These are phyloP conservation scores for Pittosporum tobira DNA, from an alignment of 129 eudicot genomes.

Conservation along the genomic window DNA sequence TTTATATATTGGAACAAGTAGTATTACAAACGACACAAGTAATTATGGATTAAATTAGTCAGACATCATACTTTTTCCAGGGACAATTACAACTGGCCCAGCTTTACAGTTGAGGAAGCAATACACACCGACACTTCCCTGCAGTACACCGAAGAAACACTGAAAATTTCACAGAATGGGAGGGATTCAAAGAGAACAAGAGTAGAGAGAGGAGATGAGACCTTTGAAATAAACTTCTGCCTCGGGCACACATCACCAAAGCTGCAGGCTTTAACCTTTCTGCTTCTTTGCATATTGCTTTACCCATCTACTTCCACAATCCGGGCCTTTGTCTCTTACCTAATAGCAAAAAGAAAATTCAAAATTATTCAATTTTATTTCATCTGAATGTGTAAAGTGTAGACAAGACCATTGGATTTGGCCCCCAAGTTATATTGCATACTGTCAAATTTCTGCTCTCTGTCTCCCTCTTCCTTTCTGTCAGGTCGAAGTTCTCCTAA, in stretches of 20 bases:
- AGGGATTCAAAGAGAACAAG: background rate
- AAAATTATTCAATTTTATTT: background rate
- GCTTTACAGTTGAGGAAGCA: slow-evolving; percentile 85
- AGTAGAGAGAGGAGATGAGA: slow-evolving; percentile 11
- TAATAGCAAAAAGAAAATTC: slow-evolving; percentile 13
- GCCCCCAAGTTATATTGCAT: no score
- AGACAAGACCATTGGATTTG: no score
- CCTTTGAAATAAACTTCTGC: slow-evolving; percentile 89
- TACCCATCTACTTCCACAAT: slow-evolving; percentile 98
- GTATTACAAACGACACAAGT: background rate
- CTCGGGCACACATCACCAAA: slow-evolving; percentile 87
- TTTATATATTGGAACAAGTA: no score
- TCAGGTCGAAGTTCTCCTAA: no score
- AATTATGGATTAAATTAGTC: background rate
- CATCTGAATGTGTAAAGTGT: background rate
- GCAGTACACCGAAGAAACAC: slow-evolving; percentile 51
- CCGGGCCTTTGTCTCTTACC: slow-evolving; percentile 68
- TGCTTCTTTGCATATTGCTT: slow-evolving; percentile 89
- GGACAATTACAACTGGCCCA: slow-evolving; percentile 83
- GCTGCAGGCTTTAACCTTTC: slow-evolving; percentile 85
- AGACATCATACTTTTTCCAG: slow-evolving; percentile 68
- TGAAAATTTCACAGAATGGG: background rate
- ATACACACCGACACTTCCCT: slow-evolving; percentile 86
- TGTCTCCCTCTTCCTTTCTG: no score
- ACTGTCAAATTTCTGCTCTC: no score